Evolutionary conservation across 2,329 filamentous ascomycete species (phyloP), one percentile per base, ranked within the genome.

Genomic region (Trichothecium roseum): DNA sequence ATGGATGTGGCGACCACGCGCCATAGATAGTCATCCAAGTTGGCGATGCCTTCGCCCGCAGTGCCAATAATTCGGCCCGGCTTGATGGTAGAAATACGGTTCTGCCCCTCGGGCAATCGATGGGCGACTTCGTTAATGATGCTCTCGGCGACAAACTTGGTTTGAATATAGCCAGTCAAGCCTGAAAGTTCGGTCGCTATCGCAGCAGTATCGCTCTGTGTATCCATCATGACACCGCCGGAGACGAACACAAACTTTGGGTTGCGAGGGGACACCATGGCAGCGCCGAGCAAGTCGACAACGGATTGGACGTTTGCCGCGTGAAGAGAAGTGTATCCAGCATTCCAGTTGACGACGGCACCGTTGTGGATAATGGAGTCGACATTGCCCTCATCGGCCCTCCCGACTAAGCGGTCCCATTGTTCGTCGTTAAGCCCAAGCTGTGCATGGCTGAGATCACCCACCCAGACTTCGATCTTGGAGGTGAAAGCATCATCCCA

Each of bases 321-420:
- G 47, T 72, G 74, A 44, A 94, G 69, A 30, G 74, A 73, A 8
- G 75, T 69, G 56, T 94, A 94, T 6, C 74, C 77, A 46, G 78
- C 69, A 24, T 93, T 77, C 86, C 85, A 94, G 53, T 93, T 81
- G 8, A 84, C 78, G 26, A 69, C 64, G 13, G 85, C 84, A 30
- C 85, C 88, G 50, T 94, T 94, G 63, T 94, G 81, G 27, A 86
- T 72, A 7, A 86, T 65, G 2, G 78, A 69, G 49, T 93, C 83
- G 1, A 80, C 78, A 28, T 77, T 67, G 4, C 76, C 59, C 3
- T 69, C 64, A 7, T 9, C 34, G 13, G 37, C 32, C 9, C 8
- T 9, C 10, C 32, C 36, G 14, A 9, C 13, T 4, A 94, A 53
- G 8, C 60, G 64, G 32, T 78, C 63, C 81, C 83, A 93, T 3